Percentiles rank a stretch among this genome's conserved stretches.
Conservation (phyloP, 2,329 filamentous ascomycete species). For the Xylariales sp. region DNA sequence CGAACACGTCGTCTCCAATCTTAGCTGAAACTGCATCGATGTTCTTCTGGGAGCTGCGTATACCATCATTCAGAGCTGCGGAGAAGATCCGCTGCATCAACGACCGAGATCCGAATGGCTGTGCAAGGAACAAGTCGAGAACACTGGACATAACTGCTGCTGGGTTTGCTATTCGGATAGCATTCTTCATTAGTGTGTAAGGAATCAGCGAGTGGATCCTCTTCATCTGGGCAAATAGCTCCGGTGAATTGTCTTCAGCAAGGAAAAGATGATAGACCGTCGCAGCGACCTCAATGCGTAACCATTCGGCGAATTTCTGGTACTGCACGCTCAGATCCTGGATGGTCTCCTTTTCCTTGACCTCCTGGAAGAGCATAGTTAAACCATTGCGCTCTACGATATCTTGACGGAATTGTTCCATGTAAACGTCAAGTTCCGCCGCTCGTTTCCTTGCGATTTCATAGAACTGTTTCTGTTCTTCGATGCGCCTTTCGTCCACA, state of each 20-base stretch:
- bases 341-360: constrained; percentile 84
- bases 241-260: constrained; percentile 95
- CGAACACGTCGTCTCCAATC: constrained; percentile 75
- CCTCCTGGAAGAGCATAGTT: constrained; percentile 87
- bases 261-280: constrained; percentile 97
- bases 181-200: constrained; percentile 90
- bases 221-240: constrained; percentile 90
- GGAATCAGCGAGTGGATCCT: constrained; percentile 92
- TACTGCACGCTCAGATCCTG: constrained; percentile 89
- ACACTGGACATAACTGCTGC: constrained; percentile 96
- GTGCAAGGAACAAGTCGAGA: constrained; percentile 90
- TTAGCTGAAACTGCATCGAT: constrained; percentile 74
- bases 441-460: constrained; percentile 89
- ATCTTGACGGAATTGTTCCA: constrained; percentile 79
- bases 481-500: constrained; percentile 81
- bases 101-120: constrained; percentile 86
- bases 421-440: constrained; percentile 91
- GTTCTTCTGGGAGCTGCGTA: constrained; percentile 77
- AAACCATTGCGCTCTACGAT: constrained; percentile 74
- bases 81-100: constrained; percentile 93
- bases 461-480: constrained; percentile 92
- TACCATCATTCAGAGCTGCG: constrained; percentile 85
- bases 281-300: constrained; percentile 93
- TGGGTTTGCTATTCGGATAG: constrained; percentile 93
- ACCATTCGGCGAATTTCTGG: constrained; percentile 96